These are phyloP conservation scores for Salvia rosmarinus DNA, from an alignment of 257 asterid species.

Conservation along the genomic window DNA sequence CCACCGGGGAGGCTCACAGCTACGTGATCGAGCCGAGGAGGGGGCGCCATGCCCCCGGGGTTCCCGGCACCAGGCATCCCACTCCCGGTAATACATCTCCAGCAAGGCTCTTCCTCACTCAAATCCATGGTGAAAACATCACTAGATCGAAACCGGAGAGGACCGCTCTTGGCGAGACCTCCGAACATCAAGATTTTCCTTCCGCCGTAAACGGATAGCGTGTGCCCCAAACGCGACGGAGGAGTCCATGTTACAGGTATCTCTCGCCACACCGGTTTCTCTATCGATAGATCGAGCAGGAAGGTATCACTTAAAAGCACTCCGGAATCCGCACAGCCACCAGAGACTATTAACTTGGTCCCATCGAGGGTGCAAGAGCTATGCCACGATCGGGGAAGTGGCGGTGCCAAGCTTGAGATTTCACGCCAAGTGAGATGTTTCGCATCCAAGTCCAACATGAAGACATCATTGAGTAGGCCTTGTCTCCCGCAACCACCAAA, in stretches of 20 bases:
- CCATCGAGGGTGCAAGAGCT: slow-evolving; percentile 95
- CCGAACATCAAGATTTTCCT: slow-evolving; percentile 89
- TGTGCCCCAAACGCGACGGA: slow-evolving; percentile 87
- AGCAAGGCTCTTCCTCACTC: slow-evolving; percentile 84
- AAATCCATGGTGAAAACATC: slow-evolving; percentile 90
- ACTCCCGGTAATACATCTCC: slow-evolving; percentile 85
- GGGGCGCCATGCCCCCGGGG: slow-evolving; percentile 88
- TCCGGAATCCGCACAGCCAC: slow-evolving; percentile 93
- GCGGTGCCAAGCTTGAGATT: slow-evolving; percentile 83
- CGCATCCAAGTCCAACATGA: slow-evolving; percentile 82
- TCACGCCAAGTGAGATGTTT: slow-evolving; percentile 86
- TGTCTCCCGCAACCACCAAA: slow-evolving; percentile 93
- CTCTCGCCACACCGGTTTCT: slow-evolving; percentile 81
- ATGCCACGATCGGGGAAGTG: slow-evolving; percentile 93
- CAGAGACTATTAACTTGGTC: slow-evolving; percentile 82
- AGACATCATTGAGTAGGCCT: slow-evolving; percentile 85
- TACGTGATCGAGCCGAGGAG: slow-evolving; percentile 92
- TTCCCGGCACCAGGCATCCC: slow-evolving; percentile 95
- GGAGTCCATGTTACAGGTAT: slow-evolving; percentile 87
- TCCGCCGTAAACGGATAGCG: slow-evolving; percentile 73
- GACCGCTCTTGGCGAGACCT: slow-evolving; percentile 78
- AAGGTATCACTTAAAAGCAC: slow-evolving; percentile 80
- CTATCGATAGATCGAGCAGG: slow-evolving; percentile 78
- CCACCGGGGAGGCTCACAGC: slow-evolving; percentile 90
- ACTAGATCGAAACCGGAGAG: slow-evolving; percentile 81